A percentile compares a stretch with the other conserved stretches of the same genome.
These are phyloP conservation scores for Kwoniella dejecticola DNA, from an alignment of 768 basidiomycete genomes.

Conservation along the genomic window DNA sequence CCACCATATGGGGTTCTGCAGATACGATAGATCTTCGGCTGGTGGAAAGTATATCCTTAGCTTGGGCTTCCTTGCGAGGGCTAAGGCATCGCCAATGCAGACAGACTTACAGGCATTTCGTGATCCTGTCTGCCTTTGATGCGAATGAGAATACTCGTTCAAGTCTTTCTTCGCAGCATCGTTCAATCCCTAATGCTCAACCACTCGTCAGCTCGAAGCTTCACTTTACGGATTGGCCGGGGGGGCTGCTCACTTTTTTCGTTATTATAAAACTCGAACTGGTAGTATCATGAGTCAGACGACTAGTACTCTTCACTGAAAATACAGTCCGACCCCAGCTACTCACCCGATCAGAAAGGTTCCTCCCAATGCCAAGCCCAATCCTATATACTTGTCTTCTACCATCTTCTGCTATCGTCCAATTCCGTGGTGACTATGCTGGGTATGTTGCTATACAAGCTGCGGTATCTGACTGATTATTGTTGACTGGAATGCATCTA, in stretches of 20 bases:
- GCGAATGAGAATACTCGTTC: conserved; percentile 42
- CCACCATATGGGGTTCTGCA: conserved; percentile 96
- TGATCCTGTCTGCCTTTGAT: conserved; percentile 35
- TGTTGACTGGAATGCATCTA: not conserved
- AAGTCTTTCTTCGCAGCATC: conserved; percentile 67
- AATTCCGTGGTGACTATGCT: conserved; percentile 5
- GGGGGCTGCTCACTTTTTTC: conserved; percentile 90
- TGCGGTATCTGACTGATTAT: no score
- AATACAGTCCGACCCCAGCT: no score
- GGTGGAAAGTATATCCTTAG: no score
- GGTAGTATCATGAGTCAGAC: not conserved
- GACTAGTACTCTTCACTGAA: not conserved
- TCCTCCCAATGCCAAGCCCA: conserved; percentile 80
- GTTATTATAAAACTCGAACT: conserved; percentile 96
- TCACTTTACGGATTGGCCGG: no score
- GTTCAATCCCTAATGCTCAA: conserved; percentile 84
- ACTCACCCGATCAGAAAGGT: conserved; percentile 73
- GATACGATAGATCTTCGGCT: conserved; percentile 80
- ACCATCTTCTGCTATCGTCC: conserved; percentile 51
- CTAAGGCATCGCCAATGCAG: no score
- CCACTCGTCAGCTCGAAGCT: no score
- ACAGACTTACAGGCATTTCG: conserved; percentile 37
- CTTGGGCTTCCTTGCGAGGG: no score
- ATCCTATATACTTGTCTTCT: conserved; percentile 94
- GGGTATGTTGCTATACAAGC: not conserved